Evolutionary conservation across 1,284 basidiomycete species (phyloP).

Genomic region (Leccinum fallax): DNA sequence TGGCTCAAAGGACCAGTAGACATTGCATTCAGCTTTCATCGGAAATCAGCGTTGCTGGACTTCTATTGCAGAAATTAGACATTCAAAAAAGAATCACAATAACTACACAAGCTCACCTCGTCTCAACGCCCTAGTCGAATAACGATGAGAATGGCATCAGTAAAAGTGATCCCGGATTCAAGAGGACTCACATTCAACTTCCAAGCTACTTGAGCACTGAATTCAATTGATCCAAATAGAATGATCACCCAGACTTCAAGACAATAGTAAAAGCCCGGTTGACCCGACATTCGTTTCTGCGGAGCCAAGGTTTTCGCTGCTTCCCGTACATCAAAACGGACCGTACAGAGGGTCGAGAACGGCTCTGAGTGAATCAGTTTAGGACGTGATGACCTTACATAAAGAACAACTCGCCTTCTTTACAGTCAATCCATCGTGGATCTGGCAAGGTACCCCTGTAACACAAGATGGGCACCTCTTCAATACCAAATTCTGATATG

Average conservation of each 20-base stretch:
- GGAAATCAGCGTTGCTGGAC: neutral
- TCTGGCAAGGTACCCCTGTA: conserved; percentile 14
- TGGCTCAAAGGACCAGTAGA: neutral
- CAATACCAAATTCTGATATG: conserved; percentile 2
- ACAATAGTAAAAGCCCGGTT: conserved; percentile 6
- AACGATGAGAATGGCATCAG: neutral
- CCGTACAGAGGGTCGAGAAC: conserved; percentile 19
- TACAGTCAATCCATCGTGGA: conserved; percentile 15
- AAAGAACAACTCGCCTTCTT: conserved; percentile 1
- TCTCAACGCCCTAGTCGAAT: neutral
- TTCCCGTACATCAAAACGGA: conserved; percentile 8
- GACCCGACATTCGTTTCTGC: neutral
- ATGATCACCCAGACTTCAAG: conserved; percentile 13
- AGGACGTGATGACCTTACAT: neutral
- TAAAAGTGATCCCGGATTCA: neutral
- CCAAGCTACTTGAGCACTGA: conserved; percentile 51
- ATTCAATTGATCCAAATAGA: conserved; percentile 18
- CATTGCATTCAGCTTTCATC: neutral
- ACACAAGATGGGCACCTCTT: conserved; percentile 5
- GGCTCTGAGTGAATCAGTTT: conserved; percentile 1
- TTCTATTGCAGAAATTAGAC: neutral
- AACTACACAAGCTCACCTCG: neutral
- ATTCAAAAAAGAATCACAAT: too few species aligned
- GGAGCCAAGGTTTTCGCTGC: conserved; percentile 8
- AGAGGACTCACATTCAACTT: conserved; percentile 14